phyloP scores from a whole-genome alignment of 2,329 filamentous ascomycete genomes.

The Scytalidium lignicola region DNA sequence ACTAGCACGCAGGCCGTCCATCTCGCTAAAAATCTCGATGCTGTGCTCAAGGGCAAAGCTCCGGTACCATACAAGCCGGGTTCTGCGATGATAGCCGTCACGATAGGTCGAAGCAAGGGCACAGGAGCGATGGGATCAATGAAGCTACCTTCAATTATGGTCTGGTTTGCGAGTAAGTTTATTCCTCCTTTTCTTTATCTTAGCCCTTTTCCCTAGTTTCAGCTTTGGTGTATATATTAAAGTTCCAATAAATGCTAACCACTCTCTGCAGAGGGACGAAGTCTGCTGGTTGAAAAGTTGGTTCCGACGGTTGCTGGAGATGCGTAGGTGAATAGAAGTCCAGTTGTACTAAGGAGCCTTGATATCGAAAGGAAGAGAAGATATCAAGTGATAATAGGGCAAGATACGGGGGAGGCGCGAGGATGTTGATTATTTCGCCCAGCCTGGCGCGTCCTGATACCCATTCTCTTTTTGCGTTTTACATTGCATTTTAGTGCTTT shows the following conservation, averaged over 20 bases:
- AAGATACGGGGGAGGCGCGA: no score
- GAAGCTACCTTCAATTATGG: conserved; percentile 19
- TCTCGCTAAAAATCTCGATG: conserved; percentile 21
- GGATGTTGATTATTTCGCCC: no score
- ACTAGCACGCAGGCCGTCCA: conserved; percentile 10
- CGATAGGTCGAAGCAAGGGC: conserved; percentile 19
- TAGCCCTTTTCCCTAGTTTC: not conserved
- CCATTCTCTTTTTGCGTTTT: no score
- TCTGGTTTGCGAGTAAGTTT: conserved; percentile 20
- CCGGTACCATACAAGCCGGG: conserved; percentile 15
- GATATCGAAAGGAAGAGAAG: no score
- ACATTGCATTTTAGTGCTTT: no score
- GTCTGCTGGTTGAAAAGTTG: not conserved
- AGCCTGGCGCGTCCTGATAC: no score
- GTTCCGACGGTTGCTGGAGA: no score
- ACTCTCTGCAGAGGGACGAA: not conserved
- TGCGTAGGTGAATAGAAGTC: no score
- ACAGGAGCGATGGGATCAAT: conserved; percentile 17
- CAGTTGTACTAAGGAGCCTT: no score
- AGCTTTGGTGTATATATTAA: no score
- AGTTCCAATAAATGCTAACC: not conserved
- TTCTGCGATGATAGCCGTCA: conserved; percentile 17
- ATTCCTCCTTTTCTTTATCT: not conserved
- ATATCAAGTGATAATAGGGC: no score
- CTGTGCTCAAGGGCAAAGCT: conserved; percentile 16